These are phyloP conservation scores for Alternaria incomplexa DNA, from an alignment of 2,329 filamentous ascomycete species.

Conservation along the genomic window DNA sequence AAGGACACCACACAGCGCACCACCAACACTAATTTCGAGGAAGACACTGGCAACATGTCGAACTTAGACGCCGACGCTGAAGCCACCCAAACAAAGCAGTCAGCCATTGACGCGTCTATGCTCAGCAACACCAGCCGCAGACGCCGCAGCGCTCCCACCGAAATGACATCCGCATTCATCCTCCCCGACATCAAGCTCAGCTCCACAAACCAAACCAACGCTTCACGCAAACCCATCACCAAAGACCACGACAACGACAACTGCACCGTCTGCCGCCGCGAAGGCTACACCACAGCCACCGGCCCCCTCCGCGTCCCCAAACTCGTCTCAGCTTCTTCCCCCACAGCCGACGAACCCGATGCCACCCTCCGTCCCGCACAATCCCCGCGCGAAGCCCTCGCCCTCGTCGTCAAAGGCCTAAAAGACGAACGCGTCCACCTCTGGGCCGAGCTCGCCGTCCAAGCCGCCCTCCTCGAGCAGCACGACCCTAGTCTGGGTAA, in stretches of 20 bases:
- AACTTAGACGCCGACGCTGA: conserved; percentile 34
- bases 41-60: conserved; percentile 46
- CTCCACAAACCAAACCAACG: conserved; percentile 31
- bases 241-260: conserved; percentile 60
- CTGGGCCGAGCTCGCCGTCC: conserved; percentile 69
- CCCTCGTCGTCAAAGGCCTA: conserved; percentile 81
- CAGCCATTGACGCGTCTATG: conserved; percentile 48
- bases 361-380: conserved; percentile 67
- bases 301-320: conserved; percentile 53
- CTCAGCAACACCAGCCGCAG: conserved; percentile 58
- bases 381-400: conserved; percentile 73
- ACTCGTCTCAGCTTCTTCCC: conserved; percentile 58
- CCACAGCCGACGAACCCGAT: conserved; percentile 61
- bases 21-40: conserved; percentile 37
- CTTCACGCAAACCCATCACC: conserved; percentile 30
- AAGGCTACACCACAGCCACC: conserved; percentile 39
- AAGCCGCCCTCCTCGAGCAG: conserved; percentile 65
- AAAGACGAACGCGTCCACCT: conserved; percentile 81
- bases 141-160: conserved; percentile 56
- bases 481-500: conserved; percentile 68
- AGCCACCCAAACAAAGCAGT: conserved; percentile 39
- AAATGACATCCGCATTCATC: conserved; percentile 70
- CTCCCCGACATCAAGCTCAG: conserved; percentile 66
- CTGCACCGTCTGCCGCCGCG: conserved; percentile 63
- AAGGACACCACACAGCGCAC: conserved; percentile 55